Evolutionary conservation across 352 stramenopile genomes (phyloP).

Genomic region (Pythium sukuiense): DNA sequence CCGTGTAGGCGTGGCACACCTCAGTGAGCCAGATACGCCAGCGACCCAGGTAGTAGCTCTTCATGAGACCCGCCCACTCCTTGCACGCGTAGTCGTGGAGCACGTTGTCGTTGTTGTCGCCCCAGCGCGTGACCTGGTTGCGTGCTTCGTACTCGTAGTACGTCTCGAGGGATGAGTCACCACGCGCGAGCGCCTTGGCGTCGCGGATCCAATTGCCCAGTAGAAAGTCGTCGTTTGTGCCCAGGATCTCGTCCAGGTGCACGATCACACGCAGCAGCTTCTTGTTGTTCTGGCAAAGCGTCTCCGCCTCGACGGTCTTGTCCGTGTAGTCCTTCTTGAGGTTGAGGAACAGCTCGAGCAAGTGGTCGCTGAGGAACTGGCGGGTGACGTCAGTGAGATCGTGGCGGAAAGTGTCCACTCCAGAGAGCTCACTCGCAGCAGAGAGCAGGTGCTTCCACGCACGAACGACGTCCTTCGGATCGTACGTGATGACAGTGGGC

Average conservation of each 20-base stretch:
- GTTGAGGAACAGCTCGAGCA: constrained; percentile 59
- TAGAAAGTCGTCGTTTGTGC: constrained; percentile 66
- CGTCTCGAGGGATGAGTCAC: constrained; percentile 32
- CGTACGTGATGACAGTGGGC: constrained; percentile 72
- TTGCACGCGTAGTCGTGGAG: constrained; percentile 80
- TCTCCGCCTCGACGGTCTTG: constrained; percentile 31
- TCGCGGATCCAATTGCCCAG: constrained; percentile 72
- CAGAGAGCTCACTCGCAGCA: constrained; percentile 38
- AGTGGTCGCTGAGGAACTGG: constrained; percentile 65
- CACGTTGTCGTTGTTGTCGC: constrained; percentile 70
- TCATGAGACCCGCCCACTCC: constrained; percentile 71
- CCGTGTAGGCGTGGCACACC: constrained; percentile 63
- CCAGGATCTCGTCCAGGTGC: constrained; percentile 62
- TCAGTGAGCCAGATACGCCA: constrained; percentile 76
- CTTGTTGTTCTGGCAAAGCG: constrained; percentile 42
- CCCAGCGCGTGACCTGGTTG: constrained; percentile 81
- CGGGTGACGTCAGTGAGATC: constrained; percentile 82
- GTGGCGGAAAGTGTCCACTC: constrained; percentile 62
- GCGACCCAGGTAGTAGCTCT: constrained; percentile 64
- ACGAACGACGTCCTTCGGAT: constrained; percentile 53
- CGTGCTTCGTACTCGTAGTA: constrained; percentile 85
- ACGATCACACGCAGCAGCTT: constrained; percentile 51
- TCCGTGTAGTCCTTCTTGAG: constrained; percentile 51
- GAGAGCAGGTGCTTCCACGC: constrained; percentile 62
- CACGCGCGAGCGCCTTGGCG: constrained; percentile 43